Evolutionary conservation across 257 asterid species (phyloP).

Genomic region (Nicotiana knightiana): DNA sequence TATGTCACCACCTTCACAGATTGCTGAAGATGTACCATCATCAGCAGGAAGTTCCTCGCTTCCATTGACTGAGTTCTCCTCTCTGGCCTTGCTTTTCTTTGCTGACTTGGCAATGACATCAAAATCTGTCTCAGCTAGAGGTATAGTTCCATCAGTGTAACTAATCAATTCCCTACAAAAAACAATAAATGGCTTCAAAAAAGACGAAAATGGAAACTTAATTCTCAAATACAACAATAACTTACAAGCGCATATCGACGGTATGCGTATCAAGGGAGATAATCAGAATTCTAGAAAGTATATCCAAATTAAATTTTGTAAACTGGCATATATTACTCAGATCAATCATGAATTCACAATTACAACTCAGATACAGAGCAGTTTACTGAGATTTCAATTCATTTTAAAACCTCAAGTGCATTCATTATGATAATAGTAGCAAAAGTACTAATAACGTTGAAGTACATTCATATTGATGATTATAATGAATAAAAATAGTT

Average conservation of each 20-base stretch:
- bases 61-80: constrained; percentile 18
- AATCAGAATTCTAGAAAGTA: neutral
- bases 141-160: constrained; percentile 58
- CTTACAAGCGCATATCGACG: neutral
- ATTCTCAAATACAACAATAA: neutral
- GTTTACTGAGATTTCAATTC: neutral
- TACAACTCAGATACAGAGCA: neutral
- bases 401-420: neutral
- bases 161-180: constrained; percentile 63
- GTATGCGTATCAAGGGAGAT: neutral
- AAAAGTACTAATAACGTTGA: neutral
- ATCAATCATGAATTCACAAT: neutral
- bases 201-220: neutral
- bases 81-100: constrained; percentile 7
- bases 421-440: neutral
- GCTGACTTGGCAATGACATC: constrained; percentile 53
- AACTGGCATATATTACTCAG: neutral
- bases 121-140: constrained; percentile 81
- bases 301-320: neutral
- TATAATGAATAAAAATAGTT: neutral
- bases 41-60: constrained; percentile 20
- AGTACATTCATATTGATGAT: neutral
- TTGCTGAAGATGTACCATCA: constrained; percentile 20
- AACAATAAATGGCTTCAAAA: neutral
- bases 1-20: constrained; percentile 14